Base-by-base conservation (phyloP, 1,284 basidiomycete species). In the Trichosporon inkin region DNA sequence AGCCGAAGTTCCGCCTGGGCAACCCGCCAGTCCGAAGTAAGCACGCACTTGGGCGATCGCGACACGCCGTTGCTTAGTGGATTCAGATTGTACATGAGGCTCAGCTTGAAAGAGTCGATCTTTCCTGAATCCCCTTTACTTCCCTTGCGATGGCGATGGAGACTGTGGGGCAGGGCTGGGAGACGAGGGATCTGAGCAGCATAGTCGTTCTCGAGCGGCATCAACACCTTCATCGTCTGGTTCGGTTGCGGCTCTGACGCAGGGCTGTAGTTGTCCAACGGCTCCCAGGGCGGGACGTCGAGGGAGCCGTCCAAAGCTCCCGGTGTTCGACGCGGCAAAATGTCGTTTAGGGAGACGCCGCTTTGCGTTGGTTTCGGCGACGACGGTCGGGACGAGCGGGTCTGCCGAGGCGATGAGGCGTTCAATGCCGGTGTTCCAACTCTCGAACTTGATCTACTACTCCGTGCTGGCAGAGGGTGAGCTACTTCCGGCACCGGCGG, bases 1-100 rank as follows among this genome's bases (percentile, higher is more conserved):
- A 92, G 81, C 61, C 86, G 82, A 60, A 93, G 72, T 71, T 95
- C 92, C 13, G 82, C 81, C 71, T 88, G 84, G 1, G 88, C 89
- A 47, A 90, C 62, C 34, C 68, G 67, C 75, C 75, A 77, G 56
- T 77, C 75, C 28, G 58, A 61, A 11, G 75, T 77, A 52, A 74
- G 62, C 13, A 77, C 69, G 53, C 68, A 71, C 62, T 77, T 77
- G 6, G 61, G 65, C 28, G 71, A 72, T 40, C 68, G 68, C 7
- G 66, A n/a, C 20, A 76, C 56, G 2, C 64, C 62, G 16, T 68
- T 68, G 13, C 67, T 67, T 6, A 77, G 44, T 16, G 75, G 74
- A 55, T 75, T 77, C 20, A 75, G 54, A 2, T 56, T 58, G 64
- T 69, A 76, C 49, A 66, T 63, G 1, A 68, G 57, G 20, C 66